These are phyloP conservation scores for Dothideomycetes sp. DNA, from an alignment of 2,329 filamentous ascomycete species.

Conservation along the genomic window DNA sequence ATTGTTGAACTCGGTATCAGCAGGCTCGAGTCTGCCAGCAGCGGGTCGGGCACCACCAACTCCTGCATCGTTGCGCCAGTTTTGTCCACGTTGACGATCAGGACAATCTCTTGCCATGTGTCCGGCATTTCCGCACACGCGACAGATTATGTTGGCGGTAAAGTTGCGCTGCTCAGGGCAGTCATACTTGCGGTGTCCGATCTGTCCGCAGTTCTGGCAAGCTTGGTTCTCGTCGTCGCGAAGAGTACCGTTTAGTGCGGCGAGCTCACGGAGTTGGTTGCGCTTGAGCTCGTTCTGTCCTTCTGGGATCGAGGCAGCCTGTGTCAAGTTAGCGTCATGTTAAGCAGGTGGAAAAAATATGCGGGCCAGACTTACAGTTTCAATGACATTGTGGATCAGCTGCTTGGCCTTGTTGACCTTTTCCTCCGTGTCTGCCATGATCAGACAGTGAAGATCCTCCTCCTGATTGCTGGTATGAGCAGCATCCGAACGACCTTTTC, in stretches of 20 bases:
- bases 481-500: conserved; percentile 96
- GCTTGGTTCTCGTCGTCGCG: conserved; percentile 99
- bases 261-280: conserved; percentile 94
- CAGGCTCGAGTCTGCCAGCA: conserved; percentile 51
- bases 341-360: neutral
- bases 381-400: conserved; percentile 95
- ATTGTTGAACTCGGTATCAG: conserved; percentile 92
- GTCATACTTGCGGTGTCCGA: conserved; percentile 97
- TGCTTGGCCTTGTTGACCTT: conserved; percentile 99
- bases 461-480: conserved; percentile 99
- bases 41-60: conserved; percentile 30
- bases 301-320: conserved; percentile 97
- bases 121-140: conserved; percentile 92
- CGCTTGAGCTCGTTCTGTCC: conserved; percentile 98
- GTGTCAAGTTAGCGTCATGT: conserved; percentile 20
- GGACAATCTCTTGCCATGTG: conserved; percentile 98
- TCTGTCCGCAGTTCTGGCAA: conserved; percentile 98
- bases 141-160: conserved; percentile 98
- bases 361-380: conserved; percentile 61
- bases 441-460: conserved; percentile 96
- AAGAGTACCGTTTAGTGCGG: conserved; percentile 94
- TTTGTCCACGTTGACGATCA: conserved; percentile 79
- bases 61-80: conserved; percentile 66
- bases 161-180: conserved; percentile 96
- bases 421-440: conserved; percentile 99